A percentile compares a stretch with the other conserved stretches of the same genome.
Evolutionary conservation across 371 early-diverging fungal genomes (phyloP).

Genomic region (Catenaria anguillulae): DNA sequence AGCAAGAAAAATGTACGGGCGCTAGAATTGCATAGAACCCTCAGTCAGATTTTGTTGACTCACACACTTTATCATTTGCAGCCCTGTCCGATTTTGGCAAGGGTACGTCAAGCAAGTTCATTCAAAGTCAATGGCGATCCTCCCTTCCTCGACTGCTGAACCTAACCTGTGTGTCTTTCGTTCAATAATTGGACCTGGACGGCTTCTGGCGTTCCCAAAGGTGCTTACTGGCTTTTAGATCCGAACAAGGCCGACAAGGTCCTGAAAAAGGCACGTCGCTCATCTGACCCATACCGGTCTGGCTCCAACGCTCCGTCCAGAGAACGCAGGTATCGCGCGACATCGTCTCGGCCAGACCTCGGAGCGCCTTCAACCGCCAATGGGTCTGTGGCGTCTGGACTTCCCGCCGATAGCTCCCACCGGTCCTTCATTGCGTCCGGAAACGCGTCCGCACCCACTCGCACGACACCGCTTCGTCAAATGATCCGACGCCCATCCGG

Average conservation of each 20-base stretch:
- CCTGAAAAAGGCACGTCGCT: background rate
- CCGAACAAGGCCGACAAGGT: slow-evolving; percentile 9
- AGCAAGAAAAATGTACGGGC: slow-evolving; percentile 68
- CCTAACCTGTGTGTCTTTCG: no score
- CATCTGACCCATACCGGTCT: background rate
- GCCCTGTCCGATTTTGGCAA: slow-evolving; percentile 85
- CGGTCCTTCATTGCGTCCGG: background rate
- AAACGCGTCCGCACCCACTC: background rate
- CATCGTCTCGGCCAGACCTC: background rate
- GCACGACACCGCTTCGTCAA: background rate
- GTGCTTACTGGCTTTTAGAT: slow-evolving; percentile 85
- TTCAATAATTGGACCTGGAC: no score
- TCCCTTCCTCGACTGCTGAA: no score
- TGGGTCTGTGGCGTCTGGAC: background rate
- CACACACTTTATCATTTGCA: no score
- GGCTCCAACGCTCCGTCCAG: background rate
- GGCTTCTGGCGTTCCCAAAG: no score
- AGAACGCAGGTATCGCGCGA: background rate
- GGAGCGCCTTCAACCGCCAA: background rate
- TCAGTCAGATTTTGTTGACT: no score
- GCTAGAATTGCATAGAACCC: no score
- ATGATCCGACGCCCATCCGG: background rate
- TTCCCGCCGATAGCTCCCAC: no score
- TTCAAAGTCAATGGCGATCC: no score
- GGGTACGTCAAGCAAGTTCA: no score